These are phyloP conservation scores for Neopestalotiopsis rosae DNA, from an alignment of 2,329 filamentous ascomycete genomes.

Conservation along the genomic window DNA sequence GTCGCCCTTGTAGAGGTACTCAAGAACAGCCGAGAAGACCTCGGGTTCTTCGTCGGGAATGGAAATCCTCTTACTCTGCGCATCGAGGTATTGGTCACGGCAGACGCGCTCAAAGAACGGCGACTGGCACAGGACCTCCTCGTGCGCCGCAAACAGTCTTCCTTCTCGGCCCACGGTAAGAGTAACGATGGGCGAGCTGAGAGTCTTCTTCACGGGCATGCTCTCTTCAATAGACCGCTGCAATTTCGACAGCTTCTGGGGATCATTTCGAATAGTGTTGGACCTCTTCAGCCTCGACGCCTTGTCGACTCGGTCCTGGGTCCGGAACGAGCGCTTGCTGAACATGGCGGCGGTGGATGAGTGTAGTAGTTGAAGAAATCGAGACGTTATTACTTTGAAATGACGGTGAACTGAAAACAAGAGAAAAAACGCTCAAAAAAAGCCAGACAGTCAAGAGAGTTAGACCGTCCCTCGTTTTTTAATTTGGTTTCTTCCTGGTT, in stretches of 20 bases:
- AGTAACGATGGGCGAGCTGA: constrained; percentile 78
- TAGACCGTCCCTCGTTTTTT: constrained; percentile 14
- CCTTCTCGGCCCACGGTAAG: constrained; percentile 83
- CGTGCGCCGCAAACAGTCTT: constrained; percentile 92
- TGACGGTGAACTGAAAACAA: constrained; percentile 32
- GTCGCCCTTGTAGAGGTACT: constrained; percentile 97
- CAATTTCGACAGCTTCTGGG: constrained; percentile 82
- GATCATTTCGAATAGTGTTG: constrained; percentile 63
- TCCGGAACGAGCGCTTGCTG: constrained; percentile 81
- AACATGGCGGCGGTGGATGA: constrained; percentile 70
- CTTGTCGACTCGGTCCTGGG: constrained; percentile 88
- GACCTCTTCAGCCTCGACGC: constrained; percentile 81
- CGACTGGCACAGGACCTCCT: constrained; percentile 87
- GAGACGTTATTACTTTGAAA: constrained; percentile 35
- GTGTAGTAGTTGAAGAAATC: constrained; percentile 36
- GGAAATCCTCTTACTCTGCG: constrained; percentile 78
- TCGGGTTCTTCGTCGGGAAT: constrained; percentile 82
- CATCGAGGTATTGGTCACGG: constrained; percentile 74
- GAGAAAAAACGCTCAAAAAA: constrained; percentile 40
- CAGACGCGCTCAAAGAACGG: constrained; percentile 81
- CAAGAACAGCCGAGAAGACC: constrained; percentile 90
- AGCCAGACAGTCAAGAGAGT: constrained; percentile 23
- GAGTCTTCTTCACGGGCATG: constrained; percentile 41
- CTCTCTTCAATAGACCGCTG: constrained; percentile 74
- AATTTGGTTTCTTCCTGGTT: constrained; percentile 23